Evolutionary conservation across 257 asterid species (phyloP).

Genomic region (Solanum bukasovii): DNA sequence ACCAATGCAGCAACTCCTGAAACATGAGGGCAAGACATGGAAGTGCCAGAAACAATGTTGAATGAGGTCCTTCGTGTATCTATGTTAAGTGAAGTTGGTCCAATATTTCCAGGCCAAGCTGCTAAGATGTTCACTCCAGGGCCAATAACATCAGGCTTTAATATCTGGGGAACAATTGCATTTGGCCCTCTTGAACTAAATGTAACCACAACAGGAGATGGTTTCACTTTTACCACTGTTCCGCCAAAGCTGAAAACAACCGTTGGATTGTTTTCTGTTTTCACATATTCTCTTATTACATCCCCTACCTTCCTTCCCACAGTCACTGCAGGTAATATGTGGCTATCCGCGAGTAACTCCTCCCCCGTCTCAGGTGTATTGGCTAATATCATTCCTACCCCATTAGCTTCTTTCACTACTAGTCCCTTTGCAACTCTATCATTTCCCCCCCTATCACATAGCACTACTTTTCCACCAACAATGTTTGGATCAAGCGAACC

Average conservation of each 20-base stretch:
- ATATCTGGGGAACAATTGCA: background rate
- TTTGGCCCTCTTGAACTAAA: constrained; percentile 3
- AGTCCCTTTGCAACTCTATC: constrained; percentile 2
- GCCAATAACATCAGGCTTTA: background rate
- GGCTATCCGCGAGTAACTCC: constrained; percentile 3
- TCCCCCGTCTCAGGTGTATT: background rate
- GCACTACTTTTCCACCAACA: constrained; percentile 2
- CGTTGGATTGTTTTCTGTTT: background rate
- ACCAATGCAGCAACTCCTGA: constrained; percentile 38
- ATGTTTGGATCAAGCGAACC: background rate
- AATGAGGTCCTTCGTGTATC: background rate
- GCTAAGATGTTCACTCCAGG: background rate
- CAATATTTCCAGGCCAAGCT: background rate
- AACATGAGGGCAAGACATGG: constrained; percentile 45
- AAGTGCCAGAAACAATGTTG: constrained; percentile 20
- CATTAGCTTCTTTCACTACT: constrained; percentile 1
- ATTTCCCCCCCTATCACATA: constrained; percentile 6
- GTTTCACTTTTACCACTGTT: background rate
- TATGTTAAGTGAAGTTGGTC: background rate
- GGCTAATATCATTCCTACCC: constrained; percentile 8
- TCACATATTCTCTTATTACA: background rate
- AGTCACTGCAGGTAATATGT: constrained; percentile 4
- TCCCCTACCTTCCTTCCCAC: constrained; percentile 3
- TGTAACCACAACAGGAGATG: background rate
- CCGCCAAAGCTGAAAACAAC: background rate